A percentile compares a stretch with the other conserved stretches of the same genome.
phyloP scores from a whole-genome alignment of 2,329 filamentous ascomycete species.

The Metarhizium album region DNA sequence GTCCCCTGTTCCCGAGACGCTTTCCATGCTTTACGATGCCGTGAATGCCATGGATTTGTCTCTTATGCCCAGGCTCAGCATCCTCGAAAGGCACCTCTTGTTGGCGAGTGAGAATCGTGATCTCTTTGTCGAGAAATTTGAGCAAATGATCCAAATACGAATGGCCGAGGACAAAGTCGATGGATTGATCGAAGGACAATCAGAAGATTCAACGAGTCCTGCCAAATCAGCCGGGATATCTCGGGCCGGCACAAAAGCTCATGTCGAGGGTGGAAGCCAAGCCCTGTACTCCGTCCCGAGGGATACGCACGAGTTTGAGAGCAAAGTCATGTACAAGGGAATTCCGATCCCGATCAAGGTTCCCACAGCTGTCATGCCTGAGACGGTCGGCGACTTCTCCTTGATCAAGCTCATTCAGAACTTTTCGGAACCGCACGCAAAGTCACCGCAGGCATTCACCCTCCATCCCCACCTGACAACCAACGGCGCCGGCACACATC shows the following conservation, averaged over 20 bases:
- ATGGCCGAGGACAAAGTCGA: slow-evolving; percentile 53
- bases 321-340: slow-evolving; percentile 88
- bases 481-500: slow-evolving; percentile 79
- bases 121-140: slow-evolving; percentile 95
- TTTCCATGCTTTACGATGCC: slow-evolving; percentile 79
- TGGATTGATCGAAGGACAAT: slow-evolving; percentile 23
- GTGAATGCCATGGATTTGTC: slow-evolving; percentile 97
- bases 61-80: slow-evolving; percentile 74
- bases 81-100: slow-evolving; percentile 74
- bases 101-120: slow-evolving; percentile 91
- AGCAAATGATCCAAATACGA: slow-evolving; percentile 80
- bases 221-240: slow-evolving; percentile 39
- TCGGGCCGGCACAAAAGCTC: slow-evolving; percentile 51
- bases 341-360: slow-evolving; percentile 96
- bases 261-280: slow-evolving; percentile 43
- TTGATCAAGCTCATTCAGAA: slow-evolving; percentile 95
- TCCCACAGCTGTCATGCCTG: slow-evolving; percentile 82
- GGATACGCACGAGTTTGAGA: slow-evolving; percentile 97
- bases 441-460: slow-evolving; percentile 72
- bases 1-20: slow-evolving; percentile 74
- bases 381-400: slow-evolving; percentile 96
- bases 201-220: slow-evolving; percentile 37
- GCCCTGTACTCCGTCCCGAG: slow-evolving; percentile 67
- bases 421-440: slow-evolving; percentile 74
- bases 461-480: slow-evolving; percentile 90